Conservation (phyloP, 148 eudicot genomes). For the Rhododendron mucronatum region DNA sequence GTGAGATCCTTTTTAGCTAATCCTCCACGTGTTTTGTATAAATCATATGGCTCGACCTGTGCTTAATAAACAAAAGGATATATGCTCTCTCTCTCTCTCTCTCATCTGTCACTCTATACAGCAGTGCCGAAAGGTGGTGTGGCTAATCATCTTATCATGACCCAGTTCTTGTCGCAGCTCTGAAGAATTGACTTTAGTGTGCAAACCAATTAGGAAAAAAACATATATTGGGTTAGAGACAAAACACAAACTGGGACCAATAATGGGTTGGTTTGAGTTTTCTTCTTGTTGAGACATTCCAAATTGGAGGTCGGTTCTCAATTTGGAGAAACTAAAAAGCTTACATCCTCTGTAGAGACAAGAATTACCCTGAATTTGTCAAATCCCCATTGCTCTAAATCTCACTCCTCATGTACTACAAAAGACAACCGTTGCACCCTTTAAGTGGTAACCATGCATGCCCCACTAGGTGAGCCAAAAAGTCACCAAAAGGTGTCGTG, state of each 20-base stretch:
- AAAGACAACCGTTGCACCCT: constrained; percentile 15
- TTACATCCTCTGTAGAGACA: constrained; percentile 17
- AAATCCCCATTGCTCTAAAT: constrained; percentile 8
- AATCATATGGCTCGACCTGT: neutral
- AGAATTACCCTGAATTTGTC: constrained; percentile 19
- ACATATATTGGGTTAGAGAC: constrained; percentile 13
- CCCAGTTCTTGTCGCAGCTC: constrained; percentile 2
- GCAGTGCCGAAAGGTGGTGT: constrained; percentile 17
- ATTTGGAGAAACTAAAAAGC: constrained; percentile 7
- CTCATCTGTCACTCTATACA: neutral
- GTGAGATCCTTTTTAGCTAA: constrained; percentile 14
- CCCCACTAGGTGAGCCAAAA: constrained; percentile 11
- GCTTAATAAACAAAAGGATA: neutral
- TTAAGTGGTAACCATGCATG: neutral
- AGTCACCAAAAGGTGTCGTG: constrained; percentile 10
- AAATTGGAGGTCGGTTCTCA: constrained; percentile 11
- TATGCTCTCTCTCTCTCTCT: neutral
- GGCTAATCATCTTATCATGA: constrained; percentile 14
- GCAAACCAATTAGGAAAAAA: neutral
- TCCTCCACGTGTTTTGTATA: constrained; percentile 17
- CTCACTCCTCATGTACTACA: neutral
- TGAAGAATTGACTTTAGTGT: constrained; percentile 10
- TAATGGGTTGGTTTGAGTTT: neutral
- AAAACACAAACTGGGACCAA: constrained; percentile 20
- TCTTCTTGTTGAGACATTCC: constrained; percentile 8